Evolutionary conservation across 805 yeast genomes (phyloP), one percentile per base, ranked within the genome.

Genomic region (Wickerhamiella hasegawae): DNA sequence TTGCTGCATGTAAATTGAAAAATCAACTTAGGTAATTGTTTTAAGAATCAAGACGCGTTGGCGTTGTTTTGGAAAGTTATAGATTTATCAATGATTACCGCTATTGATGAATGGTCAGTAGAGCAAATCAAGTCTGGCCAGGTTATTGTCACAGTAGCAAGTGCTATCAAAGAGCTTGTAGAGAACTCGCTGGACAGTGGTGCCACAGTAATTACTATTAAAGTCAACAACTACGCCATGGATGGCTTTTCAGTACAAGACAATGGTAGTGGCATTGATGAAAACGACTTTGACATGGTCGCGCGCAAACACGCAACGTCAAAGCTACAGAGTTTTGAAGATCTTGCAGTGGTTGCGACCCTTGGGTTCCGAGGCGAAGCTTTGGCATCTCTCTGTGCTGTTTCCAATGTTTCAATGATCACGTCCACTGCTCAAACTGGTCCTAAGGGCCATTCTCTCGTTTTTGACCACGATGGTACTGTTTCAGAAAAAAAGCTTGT

Each of bases 81-180:
- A n/a, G n/a, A n/a, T n/a, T n/a, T 36, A 19, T 42, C 39, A 40
- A 39, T 48, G 36, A 59, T 60, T 40, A 46, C 48, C 23, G 60
- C 62, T 4, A 69, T 74, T 19, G 62, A 60, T 24, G 43, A 43
- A 1, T 45, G 47, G 8, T 93, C 85, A 45, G 65, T 84, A 5
- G 81, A 79, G 44, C 63, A 67, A 40, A 71, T 87, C 38, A 83
- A 95, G 0, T 82, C 96, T 0, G 95, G 95, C 0, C 98, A 90
- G 53, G 97, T 90, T 11, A 79, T 90, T 10, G 69, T 75, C 4
- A 94, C 81, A 46, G 56, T 90, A 29, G 62, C 71, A 0, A 72
- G 87, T 0, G 78, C 81, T 0, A 73, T 78, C 21, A 87, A 87
- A 51, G 98, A 87, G 52, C 58, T 85, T 1, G 64, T 90, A 2